phyloP scores from a whole-genome alignment of 768 basidiomycete species.

The Dacryopinax spathularia region DNA sequence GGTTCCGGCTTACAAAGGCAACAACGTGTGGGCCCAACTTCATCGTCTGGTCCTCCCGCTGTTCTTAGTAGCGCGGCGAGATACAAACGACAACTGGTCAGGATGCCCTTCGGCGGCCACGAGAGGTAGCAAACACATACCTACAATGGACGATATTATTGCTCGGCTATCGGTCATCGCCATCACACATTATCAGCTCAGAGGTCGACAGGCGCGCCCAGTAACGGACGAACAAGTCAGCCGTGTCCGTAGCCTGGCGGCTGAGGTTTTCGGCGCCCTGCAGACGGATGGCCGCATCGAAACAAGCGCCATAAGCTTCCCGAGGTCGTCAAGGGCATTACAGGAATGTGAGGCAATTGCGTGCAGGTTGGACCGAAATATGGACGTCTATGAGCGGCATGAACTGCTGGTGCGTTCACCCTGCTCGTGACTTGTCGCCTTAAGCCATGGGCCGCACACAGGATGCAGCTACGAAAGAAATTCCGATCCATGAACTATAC shows the following conservation, averaged over 20 bases:
- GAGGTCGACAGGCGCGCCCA: background rate
- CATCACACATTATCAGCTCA: background rate
- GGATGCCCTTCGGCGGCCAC: no score
- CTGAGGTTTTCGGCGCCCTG: background rate
- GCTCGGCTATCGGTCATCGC: background rate
- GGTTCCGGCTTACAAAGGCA: no score
- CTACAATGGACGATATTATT: background rate
- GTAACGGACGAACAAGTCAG: background rate
- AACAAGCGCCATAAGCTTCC: background rate
- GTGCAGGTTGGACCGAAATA: slow-evolving; percentile 12
- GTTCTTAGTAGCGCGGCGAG: no score
- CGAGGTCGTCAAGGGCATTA: background rate
- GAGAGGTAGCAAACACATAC: background rate
- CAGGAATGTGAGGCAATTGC: background rate
- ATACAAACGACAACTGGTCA: no score
- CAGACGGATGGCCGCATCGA: background rate
- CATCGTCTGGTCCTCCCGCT: no score
- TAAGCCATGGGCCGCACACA: background rate
- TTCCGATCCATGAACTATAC: slow-evolving; percentile 17
- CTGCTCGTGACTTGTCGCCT: background rate
- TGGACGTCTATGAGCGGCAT: slow-evolving; percentile 17
- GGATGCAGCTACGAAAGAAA: slow-evolving; percentile 15
- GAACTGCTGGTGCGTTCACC: slow-evolving; percentile 11
- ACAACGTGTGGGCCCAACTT: no score
- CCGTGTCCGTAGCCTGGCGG: background rate